These are phyloP conservation scores for Blastomyces emzantsi DNA, from an alignment of 2,329 filamentous ascomycete genomes.

Conservation along the genomic window DNA sequence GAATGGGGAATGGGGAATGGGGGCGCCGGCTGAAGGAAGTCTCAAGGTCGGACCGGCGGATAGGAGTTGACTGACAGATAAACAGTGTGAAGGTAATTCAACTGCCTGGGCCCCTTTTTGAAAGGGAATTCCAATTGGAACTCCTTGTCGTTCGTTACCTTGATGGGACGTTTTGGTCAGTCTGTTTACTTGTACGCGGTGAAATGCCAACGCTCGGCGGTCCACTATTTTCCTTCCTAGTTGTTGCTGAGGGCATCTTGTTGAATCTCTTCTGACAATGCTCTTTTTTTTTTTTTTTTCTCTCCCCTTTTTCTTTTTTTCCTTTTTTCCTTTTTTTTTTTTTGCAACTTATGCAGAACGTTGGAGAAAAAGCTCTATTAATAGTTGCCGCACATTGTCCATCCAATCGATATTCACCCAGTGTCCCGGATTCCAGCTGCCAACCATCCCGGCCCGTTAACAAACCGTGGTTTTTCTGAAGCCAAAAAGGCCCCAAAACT, in stretches of 20 bases:
- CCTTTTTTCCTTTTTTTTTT: background rate
- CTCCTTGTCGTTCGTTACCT: too few species aligned
- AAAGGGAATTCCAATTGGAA: too few species aligned
- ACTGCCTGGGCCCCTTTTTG: too few species aligned
- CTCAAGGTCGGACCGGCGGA: too few species aligned
- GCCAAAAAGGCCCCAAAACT: too few species aligned
- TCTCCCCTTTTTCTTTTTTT: background rate
- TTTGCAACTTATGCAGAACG: background rate
- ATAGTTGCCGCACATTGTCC: background rate
- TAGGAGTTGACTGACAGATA: too few species aligned
- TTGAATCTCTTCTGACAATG: background rate
- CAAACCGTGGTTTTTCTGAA: background rate
- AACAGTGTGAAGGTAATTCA: too few species aligned
- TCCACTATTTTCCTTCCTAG: background rate
- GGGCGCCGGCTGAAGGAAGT: too few species aligned
- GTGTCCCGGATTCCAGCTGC: constrained; percentile 1
- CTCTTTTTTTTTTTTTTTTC: background rate
- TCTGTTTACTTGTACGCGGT: too few species aligned
- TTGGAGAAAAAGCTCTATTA: background rate
- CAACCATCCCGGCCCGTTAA: background rate
- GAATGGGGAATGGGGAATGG: too few species aligned
- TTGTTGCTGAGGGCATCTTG: background rate
- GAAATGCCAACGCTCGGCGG: background rate
- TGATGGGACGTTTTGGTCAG: too few species aligned
- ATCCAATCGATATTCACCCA: background rate